Percentiles rank a stretch among this genome's conserved stretches.
Conservation (phyloP, 169 alveolate genomes). For the Cryptosporidium ubiquitum region DNA sequence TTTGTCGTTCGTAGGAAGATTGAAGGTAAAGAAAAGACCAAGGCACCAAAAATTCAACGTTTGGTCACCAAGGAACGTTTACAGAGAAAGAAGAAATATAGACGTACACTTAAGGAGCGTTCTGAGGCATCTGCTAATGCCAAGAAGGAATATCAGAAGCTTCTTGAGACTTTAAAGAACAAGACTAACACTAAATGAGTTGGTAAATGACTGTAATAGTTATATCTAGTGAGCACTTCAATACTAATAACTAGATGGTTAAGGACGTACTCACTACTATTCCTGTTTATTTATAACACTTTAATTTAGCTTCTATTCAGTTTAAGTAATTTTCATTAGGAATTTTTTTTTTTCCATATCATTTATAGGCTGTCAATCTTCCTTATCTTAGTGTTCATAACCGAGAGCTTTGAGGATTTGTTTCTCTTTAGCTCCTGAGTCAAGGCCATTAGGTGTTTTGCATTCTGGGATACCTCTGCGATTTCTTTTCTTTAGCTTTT, state of each 20-base stretch:
- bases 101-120: constrained; percentile 60
- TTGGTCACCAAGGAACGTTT: constrained; percentile 97
- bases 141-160: constrained; percentile 57
- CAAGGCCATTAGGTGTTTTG: too few relatives aligned
- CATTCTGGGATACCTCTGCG: too few relatives aligned
- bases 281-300: constrained; percentile 25
- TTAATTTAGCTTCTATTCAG: constrained; percentile 20
- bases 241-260: constrained; percentile 6
- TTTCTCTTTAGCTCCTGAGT: too few relatives aligned
- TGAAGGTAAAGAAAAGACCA: constrained; percentile 91
- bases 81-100: constrained; percentile 93
- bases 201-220: constrained; percentile 39
- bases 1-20: constrained; percentile 92
- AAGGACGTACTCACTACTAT: constrained; percentile 8
- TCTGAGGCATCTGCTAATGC: constrained; percentile 62
- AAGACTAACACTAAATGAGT: constrained; percentile 15
- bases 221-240: not conserved
- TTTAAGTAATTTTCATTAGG: constrained; percentile 2
- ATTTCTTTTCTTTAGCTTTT: too few relatives aligned
- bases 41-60: constrained; percentile 99
- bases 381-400: not conserved
- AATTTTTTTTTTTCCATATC: not conserved
- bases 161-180: constrained; percentile 46
- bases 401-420: too few relatives aligned
- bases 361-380: not conserved